Conservation (phyloP, 75 land plant species). For the Cupressus sempervirens region DNA sequence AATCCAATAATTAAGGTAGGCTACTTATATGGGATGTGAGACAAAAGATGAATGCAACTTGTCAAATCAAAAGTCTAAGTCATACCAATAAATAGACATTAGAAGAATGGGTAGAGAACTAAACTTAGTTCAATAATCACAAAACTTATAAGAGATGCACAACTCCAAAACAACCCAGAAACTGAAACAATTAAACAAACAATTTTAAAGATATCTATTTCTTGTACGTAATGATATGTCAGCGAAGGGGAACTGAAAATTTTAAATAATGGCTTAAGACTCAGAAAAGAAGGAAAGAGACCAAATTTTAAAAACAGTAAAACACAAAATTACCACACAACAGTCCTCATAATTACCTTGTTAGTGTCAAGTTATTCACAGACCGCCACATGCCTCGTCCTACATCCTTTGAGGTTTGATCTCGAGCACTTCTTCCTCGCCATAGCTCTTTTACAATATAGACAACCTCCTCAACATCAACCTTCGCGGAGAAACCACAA, state of each 20-base stretch:
- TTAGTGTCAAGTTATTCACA: slow-evolving; percentile 82
- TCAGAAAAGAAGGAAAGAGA: neutral
- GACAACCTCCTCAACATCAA: slow-evolving; percentile 88
- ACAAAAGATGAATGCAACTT: neutral
- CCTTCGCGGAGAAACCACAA: slow-evolving; percentile 34
- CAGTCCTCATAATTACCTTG: slow-evolving; percentile 48
- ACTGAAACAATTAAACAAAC: neutral
- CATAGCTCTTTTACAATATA: slow-evolving; percentile 90
- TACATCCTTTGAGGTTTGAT: slow-evolving; percentile 56
- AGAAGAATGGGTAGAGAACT: neutral
- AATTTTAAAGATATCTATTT: neutral
- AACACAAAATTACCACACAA: neutral
- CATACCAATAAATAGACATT: neutral
- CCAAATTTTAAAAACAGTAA: neutral
- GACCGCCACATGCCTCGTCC: slow-evolving; percentile 98
- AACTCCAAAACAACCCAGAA: neutral
- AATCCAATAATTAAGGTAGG: too few relatives aligned
- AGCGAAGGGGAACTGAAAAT: neutral
- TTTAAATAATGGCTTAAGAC: neutral
- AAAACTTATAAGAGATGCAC: neutral
- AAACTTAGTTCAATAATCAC: neutral
- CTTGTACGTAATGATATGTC: neutral
- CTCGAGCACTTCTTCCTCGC: slow-evolving; percentile 96
- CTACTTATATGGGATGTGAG: too few relatives aligned
- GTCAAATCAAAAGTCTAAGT: neutral